Conservation (phyloP, 2,329 filamentous ascomycete genomes). For the Fusarium tuaranense region DNA sequence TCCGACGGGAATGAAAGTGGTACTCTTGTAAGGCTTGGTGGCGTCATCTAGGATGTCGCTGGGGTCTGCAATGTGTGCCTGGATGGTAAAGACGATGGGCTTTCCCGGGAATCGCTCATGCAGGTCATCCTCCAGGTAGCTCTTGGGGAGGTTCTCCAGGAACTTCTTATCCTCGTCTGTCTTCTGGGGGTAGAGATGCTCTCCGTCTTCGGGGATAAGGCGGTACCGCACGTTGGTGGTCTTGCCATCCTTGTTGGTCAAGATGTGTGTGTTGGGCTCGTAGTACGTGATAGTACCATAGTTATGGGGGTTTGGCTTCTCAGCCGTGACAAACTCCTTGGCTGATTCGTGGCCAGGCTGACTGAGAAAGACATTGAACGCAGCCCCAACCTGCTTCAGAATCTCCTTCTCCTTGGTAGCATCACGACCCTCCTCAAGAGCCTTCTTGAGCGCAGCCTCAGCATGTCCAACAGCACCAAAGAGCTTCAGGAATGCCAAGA, state of each 20-base stretch:
- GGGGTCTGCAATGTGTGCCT: constrained; percentile 23
- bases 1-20: not conserved
- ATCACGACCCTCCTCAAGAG: not conserved
- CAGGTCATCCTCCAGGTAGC: constrained; percentile 25
- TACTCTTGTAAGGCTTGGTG: constrained; percentile 9
- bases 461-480: not conserved
- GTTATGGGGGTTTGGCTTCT: constrained; percentile 26
- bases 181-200: constrained; percentile 14
- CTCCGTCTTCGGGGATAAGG: constrained; percentile 10
- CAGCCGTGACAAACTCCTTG: constrained; percentile 1
- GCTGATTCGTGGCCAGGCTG: not conserved
- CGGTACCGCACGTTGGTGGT: constrained; percentile 23
- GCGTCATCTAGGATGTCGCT: constrained; percentile 3
- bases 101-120: constrained; percentile 11
- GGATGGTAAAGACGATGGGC: constrained; percentile 22
- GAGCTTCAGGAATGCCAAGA: constrained; percentile 20
- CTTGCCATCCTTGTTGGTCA: constrained; percentile 17
- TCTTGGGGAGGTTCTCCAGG: not conserved
- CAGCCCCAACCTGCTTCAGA: not conserved
- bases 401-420: constrained; percentile 2
- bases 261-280: constrained; percentile 25
- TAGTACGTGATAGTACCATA: constrained; percentile 31
- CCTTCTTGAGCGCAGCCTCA: constrained; percentile 2
- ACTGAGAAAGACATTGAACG: not conserved
- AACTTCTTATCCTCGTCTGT: not conserved